phyloP scores from a whole-genome alignment of 768 basidiomycete genomes.

The Boletales sp. region DNA sequence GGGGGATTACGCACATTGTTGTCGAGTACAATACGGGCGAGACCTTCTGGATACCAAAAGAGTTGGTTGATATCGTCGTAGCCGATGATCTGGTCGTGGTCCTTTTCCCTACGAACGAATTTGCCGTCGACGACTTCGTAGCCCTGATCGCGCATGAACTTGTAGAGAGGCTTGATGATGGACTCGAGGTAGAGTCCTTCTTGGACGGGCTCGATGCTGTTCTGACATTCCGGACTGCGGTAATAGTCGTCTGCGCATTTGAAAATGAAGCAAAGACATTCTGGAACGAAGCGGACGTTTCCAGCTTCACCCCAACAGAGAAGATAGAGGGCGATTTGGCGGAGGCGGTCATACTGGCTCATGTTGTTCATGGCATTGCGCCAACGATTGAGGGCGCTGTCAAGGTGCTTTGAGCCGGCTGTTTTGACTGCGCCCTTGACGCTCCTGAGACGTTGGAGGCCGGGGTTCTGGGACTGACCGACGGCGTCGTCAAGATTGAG shows the following conservation, averaged over 20 bases:
- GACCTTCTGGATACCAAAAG: conserved; percentile 99
- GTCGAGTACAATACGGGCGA: conserved; percentile 84
- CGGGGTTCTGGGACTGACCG: conserved; percentile 91
- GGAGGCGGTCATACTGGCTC: conserved; percentile 96
- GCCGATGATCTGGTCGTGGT: conserved; percentile 95
- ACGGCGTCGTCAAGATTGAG: conserved; percentile 99
- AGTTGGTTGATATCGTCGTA: conserved; percentile 99
- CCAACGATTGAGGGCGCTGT: conserved; percentile 93
- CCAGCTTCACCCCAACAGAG: conserved; percentile 99
- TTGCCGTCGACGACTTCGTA: conserved; percentile 95
- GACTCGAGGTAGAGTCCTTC: conserved; percentile 91
- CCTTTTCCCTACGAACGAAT: conserved; percentile 90
- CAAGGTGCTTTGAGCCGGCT: conserved; percentile 73
- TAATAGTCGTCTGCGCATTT: conserved; percentile 99
- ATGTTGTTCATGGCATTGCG: conserved; percentile 98
- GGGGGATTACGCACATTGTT: conserved; percentile 62
- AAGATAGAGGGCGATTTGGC: conserved; percentile 93
- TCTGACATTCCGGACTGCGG: conserved; percentile 96
- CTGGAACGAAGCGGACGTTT: conserved; percentile 95
- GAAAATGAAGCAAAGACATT: conserved; percentile 98
- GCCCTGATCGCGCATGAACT: conserved; percentile 95
- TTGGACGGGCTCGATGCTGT: conserved; percentile 84
- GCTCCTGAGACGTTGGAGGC: conserved; percentile 82
- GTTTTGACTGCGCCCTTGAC: conserved; percentile 61
- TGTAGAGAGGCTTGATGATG: conserved; percentile 92